Evolutionary conservation across 1,139 yeast species (phyloP).

Genomic region (Pichia norvegensis): DNA sequence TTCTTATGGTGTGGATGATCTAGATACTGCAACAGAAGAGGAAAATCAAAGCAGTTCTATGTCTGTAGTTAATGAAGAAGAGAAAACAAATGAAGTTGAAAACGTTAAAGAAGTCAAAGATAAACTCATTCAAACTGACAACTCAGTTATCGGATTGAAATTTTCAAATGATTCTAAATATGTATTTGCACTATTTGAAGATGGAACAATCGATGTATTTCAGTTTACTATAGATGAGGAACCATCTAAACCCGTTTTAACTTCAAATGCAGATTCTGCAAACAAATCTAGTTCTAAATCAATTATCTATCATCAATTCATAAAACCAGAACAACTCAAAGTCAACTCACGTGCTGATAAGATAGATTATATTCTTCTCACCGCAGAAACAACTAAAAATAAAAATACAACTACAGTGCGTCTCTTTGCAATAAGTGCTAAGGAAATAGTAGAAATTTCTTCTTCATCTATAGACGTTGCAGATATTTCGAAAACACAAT

Average conservation of each 20-base stretch:
- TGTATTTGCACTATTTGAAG: constrained; percentile 35
- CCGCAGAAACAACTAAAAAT: constrained; percentile 17
- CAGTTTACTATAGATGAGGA: constrained; percentile 30
- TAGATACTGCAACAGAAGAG: constrained; percentile 22
- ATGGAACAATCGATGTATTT: constrained; percentile 32
- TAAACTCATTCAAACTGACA: constrained; percentile 25
- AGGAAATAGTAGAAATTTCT: constrained; percentile 23
- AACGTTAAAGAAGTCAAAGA: constrained; percentile 22
- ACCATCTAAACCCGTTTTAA: constrained; percentile 7
- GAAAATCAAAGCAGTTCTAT: constrained; percentile 23
- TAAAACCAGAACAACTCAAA: constrained; percentile 22
- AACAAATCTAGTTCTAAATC: constrained; percentile 13
- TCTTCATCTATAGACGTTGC: constrained; percentile 18
- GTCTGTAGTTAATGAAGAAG: constrained; percentile 24
- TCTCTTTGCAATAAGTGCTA: constrained; percentile 21
- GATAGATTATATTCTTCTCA: constrained; percentile 21
- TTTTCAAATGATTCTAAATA: constrained; percentile 30
- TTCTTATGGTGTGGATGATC: constrained; percentile 23
- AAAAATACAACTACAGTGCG: constrained; percentile 16
- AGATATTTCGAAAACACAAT: constrained; percentile 11
- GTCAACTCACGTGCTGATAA: constrained; percentile 16
- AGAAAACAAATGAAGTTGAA: constrained; percentile 20
- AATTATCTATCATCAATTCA: constrained; percentile 20
- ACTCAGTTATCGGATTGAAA: constrained; percentile 33
- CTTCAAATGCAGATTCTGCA: constrained; percentile 5